phyloP scores from a whole-genome alignment of 75 land plant species.

The Azolla pinnata region DNA sequence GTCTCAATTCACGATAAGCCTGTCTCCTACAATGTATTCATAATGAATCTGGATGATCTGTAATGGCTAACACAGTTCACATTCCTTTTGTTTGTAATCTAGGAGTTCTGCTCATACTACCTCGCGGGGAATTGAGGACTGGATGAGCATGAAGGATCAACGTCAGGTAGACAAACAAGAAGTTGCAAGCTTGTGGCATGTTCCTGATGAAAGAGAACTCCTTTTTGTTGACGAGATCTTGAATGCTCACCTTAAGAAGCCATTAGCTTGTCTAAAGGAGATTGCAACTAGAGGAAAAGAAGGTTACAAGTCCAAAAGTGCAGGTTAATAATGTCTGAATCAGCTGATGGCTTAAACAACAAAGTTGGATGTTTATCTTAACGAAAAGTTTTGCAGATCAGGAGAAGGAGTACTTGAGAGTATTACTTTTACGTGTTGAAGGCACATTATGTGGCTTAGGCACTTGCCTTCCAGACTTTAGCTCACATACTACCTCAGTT shows the following conservation, averaged over 20 bases:
- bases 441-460: constrained; percentile 77
- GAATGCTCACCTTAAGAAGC: constrained; percentile 51
- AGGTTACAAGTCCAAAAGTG: neutral
- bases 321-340: neutral
- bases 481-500: constrained; percentile 16
- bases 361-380: neutral
- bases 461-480: constrained; percentile 90
- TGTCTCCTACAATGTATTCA: too few species aligned
- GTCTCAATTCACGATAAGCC: too few species aligned
- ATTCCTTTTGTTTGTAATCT: too few species aligned
- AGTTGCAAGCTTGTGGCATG: constrained; percentile 62
- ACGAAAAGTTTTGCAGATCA: constrained; percentile 28
- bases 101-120: too few species aligned
- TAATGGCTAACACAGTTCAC: too few species aligned
- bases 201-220: constrained; percentile 57
- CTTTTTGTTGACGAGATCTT: constrained; percentile 72
- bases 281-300: constrained; percentile 29
- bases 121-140: constrained; percentile 68
- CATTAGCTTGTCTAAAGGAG: constrained; percentile 53
- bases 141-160: constrained; percentile 55
- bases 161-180: constrained; percentile 12
- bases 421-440: constrained; percentile 73
- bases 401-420: constrained; percentile 85
- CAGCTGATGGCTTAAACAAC: neutral
- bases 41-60: too few species aligned